Conservation (phyloP, 78 protist species). For the Abeoforma whisleri region DNA sequence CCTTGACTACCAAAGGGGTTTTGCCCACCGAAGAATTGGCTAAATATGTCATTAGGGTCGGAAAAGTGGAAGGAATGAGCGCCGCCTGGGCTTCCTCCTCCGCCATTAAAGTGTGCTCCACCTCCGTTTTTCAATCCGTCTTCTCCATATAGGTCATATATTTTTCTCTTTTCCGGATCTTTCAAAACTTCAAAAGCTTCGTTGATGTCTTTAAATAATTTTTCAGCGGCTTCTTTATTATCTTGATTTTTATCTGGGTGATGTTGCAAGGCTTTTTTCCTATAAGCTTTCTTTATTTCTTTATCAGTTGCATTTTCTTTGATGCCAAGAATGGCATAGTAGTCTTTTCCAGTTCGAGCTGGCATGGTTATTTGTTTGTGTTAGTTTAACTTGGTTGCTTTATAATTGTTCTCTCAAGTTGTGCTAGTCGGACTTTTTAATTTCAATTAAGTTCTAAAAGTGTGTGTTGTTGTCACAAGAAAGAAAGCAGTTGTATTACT, state of each 20-base stretch:
- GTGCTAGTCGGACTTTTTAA: too few relatives aligned
- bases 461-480: too few relatives aligned
- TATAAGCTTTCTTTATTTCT: constrained; percentile 44
- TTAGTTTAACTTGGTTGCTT: too few relatives aligned
- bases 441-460: too few relatives aligned
- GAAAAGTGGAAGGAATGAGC: constrained; percentile 39
- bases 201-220: constrained; percentile 38
- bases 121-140: constrained; percentile 43
- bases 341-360: constrained; percentile 20
- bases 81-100: constrained; percentile 9
- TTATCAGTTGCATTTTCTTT: constrained; percentile 5
- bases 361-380: neutral
- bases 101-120: neutral
- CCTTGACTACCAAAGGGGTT: constrained; percentile 24
- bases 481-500: too few relatives aligned
- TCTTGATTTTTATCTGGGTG: constrained; percentile 53
- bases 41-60: constrained; percentile 39
- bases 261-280: constrained; percentile 47
- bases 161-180: constrained; percentile 25
- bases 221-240: constrained; percentile 32
- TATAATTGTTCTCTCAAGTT: too few relatives aligned
- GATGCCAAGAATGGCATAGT: constrained; percentile 34
- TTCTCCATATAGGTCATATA: constrained; percentile 41
- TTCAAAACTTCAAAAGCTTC: constrained; percentile 47
- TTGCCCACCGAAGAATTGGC: constrained; percentile 41